Evolutionary conservation across 257 asterid genomes (phyloP).

Genomic region (Misopates orontium): DNA sequence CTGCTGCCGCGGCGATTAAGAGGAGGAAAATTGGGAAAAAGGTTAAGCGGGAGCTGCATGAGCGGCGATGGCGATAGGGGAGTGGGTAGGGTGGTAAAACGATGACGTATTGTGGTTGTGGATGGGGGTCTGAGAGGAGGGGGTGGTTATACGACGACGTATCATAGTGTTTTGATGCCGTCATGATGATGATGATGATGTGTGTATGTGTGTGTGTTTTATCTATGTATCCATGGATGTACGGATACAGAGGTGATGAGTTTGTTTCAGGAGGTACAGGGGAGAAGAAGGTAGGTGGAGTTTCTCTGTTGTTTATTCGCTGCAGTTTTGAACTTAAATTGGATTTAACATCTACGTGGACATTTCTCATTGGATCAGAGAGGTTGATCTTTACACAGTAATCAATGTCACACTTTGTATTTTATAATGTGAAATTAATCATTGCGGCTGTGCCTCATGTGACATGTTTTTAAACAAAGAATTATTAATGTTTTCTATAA

Average conservation of each 20-base stretch:
- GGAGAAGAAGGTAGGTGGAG: neutral
- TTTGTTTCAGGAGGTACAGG: slow-evolving; percentile 4
- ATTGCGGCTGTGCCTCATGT: too few relatives aligned
- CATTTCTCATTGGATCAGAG: too few relatives aligned
- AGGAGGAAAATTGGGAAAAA: slow-evolving; percentile 39
- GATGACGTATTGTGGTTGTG: slow-evolving; percentile 41
- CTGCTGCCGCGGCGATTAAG: slow-evolving; percentile 52
- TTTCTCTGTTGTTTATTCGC: too few relatives aligned
- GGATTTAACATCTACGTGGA: too few relatives aligned
- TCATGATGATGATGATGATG: slow-evolving; percentile 28
- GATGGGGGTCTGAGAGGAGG: slow-evolving; percentile 43
- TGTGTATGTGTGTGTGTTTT: neutral
- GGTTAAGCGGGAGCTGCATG: slow-evolving; percentile 34
- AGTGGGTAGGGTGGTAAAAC: slow-evolving; percentile 51
- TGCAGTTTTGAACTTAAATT: too few relatives aligned
- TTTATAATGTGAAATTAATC: too few relatives aligned
- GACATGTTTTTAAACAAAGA: too few relatives aligned
- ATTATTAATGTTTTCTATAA: too few relatives aligned
- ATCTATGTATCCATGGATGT: neutral
- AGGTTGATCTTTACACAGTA: too few relatives aligned
- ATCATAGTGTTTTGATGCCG: slow-evolving; percentile 34
- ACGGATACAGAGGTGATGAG: neutral
- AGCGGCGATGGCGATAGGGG: slow-evolving; percentile 37
- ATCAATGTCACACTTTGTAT: too few relatives aligned
- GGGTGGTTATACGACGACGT: slow-evolving; percentile 43